Percentiles rank a stretch among this genome's conserved stretches.
Evolutionary conservation across 2,329 filamentous ascomycete species (phyloP).

Genomic region (Fusarium oxysporum): DNA sequence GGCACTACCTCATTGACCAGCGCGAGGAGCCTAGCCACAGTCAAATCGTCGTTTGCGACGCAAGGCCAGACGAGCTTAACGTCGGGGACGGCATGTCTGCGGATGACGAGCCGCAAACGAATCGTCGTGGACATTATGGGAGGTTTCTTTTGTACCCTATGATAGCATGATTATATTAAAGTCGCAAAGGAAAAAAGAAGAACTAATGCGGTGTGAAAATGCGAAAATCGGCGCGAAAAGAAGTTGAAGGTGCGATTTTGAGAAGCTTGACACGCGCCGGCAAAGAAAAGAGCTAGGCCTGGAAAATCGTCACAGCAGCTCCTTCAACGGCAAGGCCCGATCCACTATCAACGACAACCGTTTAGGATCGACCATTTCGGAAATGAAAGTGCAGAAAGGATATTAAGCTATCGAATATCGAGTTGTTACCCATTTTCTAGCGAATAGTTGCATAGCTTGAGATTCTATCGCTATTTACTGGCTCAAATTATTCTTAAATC

Average conservation of each 20-base stretch:
- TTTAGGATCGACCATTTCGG: not conserved
- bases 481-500: not conserved
- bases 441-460: not conserved
- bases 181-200: not conserved
- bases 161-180: slow-evolving; percentile 29
- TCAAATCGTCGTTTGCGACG: slow-evolving; percentile 67
- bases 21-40: slow-evolving; percentile 80
- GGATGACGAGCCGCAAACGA: slow-evolving; percentile 79
- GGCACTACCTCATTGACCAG: slow-evolving; percentile 84
- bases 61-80: slow-evolving; percentile 79
- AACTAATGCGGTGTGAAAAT: not conserved
- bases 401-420: not conserved
- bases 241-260: slow-evolving; percentile 27
- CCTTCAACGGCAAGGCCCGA: not conserved
- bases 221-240: slow-evolving; percentile 6
- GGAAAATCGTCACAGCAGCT: slow-evolving; percentile 19
- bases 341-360: slow-evolving; percentile 6
- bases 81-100: slow-evolving; percentile 78
- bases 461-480: too few relatives aligned
- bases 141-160: not conserved
- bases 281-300: slow-evolving; percentile 9
- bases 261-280: slow-evolving; percentile 31
- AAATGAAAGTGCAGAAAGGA: not conserved
- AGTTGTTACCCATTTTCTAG: not conserved
- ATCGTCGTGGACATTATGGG: slow-evolving; percentile 56